Base-by-base conservation (phyloP, 192 early-diverging fungal species). In the Coemansia sp. region DNA sequence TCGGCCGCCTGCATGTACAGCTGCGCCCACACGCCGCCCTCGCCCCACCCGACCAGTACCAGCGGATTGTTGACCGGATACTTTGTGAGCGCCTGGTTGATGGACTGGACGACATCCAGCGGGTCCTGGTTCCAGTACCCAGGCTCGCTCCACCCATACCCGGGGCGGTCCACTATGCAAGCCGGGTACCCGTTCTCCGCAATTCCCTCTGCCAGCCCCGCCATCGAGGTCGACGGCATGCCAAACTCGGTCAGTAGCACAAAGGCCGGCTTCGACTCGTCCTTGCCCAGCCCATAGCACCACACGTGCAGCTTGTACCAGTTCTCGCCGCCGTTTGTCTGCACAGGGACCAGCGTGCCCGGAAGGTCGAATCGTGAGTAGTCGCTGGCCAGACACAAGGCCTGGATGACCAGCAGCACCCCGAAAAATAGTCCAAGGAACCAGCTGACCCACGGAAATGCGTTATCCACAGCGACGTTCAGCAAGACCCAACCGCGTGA, bases 111-210 rank as follows among this genome's bases (percentile, higher is more conserved):
- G 0, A 77, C 75, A n/a, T 77, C 63, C 7, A 38, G 27, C 3
- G 75, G 75, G 35, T 57, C 46, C 54, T 77, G 75, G 23, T 47
- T 38, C 68, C 62, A 65, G 50, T 72, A 72, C 34, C 75, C 75
- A 0, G 75, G 68, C 38, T 71, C 75, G 52, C 75, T 77, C 75
- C 75, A 77, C 38, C 75, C 75, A 38, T 77, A 77, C 5, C 75
- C 75, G 13, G 75, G 75, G 34, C 75, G 63, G 35, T 77, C 75
- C 11, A 71, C 40, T 17, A 77, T 54, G 28, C 75, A 77, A 19
- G 68, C 75, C 0, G 67, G 51, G 35, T 70, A 57, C 7, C 68
- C 68, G 28, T 29, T 58, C 27, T 51, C 50, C 4, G 56, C 60
- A 1, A 77, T 36, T 3, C 67, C 68, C 42, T 56, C 35, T 10